Evolutionary conservation across 306 rosid species (phyloP).

Genomic region (Cicer chorassanicum): DNA sequence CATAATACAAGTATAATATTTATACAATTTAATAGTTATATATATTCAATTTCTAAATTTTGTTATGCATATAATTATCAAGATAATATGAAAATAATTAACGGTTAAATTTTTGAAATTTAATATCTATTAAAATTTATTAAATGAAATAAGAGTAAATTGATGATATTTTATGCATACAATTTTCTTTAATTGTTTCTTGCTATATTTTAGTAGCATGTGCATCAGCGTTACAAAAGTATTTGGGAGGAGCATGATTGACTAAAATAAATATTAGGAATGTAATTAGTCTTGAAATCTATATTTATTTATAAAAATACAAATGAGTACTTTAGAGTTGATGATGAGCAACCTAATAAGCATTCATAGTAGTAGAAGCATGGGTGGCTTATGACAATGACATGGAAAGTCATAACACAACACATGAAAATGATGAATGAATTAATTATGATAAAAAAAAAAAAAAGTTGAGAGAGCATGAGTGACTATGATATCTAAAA

Average conservation of each 20-base stretch:
- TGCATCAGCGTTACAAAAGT: neutral
- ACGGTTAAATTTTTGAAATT: no score
- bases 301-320: constrained; percentile 18
- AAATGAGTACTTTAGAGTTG: constrained; percentile 30
- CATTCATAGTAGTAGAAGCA: neutral
- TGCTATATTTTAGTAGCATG: neutral
- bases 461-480: constrained; percentile 5
- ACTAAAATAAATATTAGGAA: neutral
- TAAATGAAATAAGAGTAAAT: no score
- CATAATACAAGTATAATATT: no score
- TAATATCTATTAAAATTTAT: no score
- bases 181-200: neutral
- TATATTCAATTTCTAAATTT: no score
- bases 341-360: neutral
- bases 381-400: constrained; percentile 29
- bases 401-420: constrained; percentile 20
- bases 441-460: neutral
- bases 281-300: neutral
- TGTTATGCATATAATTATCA: no score
- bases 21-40: no score
- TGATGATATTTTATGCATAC: neutral
- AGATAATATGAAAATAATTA: no score
- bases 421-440: constrained; percentile 32
- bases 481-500: constrained; percentile 47
- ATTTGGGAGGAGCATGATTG: constrained; percentile 22